These are phyloP conservation scores for Calonectria honghensis DNA, from an alignment of 2,329 filamentous ascomycete species.

Conservation along the genomic window DNA sequence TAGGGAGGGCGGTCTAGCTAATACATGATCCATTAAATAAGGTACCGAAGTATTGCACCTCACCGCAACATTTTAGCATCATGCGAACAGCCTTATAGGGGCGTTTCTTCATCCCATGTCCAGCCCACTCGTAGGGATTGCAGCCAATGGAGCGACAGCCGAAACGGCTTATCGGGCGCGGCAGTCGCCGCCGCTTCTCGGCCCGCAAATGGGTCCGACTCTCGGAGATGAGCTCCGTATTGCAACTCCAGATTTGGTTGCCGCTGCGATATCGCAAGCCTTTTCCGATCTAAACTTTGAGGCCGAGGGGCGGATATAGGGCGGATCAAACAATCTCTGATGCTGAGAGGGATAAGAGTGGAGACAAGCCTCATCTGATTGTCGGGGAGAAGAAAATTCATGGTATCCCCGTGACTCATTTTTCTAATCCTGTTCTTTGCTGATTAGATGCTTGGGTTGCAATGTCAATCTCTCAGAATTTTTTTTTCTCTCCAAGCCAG, in stretches of 20 bases:
- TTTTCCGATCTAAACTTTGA: conserved; percentile 28
- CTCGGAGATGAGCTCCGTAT: conserved; percentile 10
- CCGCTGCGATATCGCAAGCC: conserved; percentile 27
- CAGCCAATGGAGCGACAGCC: conserved; percentile 17
- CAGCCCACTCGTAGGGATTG: background rate
- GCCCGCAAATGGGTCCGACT: conserved; percentile 25
- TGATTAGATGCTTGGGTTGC: conserved; percentile 6
- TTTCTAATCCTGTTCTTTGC: conserved; percentile 4
- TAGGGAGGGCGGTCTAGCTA: too few relatives aligned
- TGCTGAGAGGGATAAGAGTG: conserved; percentile 8
- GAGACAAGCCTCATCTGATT: conserved; percentile 20
- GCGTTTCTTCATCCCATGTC: background rate
- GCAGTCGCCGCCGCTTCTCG: conserved; percentile 21
- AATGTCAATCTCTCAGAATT: background rate
- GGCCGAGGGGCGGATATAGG: conserved; percentile 21
- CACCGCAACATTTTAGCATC: conserved; percentile 13
- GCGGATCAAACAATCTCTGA: conserved; percentile 12
- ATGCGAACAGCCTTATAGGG: background rate
- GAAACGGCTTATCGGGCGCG: conserved; percentile 15
- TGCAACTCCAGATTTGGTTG: background rate
- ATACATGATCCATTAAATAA: background rate
- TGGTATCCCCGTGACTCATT: conserved; percentile 18
- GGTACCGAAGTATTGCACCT: background rate
- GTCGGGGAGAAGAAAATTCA: background rate
- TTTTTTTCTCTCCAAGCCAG: background rate